phyloP scores from a whole-genome alignment of 78 protist genomes.

The Dictyostelium firmibasis region DNA sequence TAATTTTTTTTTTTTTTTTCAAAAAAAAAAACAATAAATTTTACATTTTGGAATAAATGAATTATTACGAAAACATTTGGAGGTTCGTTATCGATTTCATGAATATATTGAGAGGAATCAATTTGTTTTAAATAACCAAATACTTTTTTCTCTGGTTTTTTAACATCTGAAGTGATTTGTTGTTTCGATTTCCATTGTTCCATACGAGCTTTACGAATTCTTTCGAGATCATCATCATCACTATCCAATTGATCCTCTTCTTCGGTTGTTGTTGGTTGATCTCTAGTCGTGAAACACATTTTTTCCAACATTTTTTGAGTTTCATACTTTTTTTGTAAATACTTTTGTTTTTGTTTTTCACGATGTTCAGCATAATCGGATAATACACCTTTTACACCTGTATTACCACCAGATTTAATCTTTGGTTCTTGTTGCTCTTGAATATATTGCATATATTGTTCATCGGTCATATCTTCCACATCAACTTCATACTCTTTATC shows the following conservation, averaged over 20 bases:
- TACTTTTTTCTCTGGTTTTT: constrained; percentile 1
- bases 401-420: constrained; percentile 41
- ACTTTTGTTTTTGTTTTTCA: constrained; percentile 41
- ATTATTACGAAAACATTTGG: constrained; percentile 65
- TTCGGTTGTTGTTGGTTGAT: not conserved
- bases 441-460: not conserved
- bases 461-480: constrained; percentile 17
- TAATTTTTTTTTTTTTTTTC: no score
- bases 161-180: not conserved
- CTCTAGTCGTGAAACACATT: constrained; percentile 43
- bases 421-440: not conserved
- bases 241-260: constrained; percentile 24
- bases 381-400: constrained; percentile 74
- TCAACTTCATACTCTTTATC: not conserved
- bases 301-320: constrained; percentile 4
- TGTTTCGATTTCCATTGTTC: constrained; percentile 31
- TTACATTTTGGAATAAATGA: constrained; percentile 68
- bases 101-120: constrained; percentile 11
- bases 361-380: constrained; percentile 62
- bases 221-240: constrained; percentile 49
- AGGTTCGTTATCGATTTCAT: constrained; percentile 73
- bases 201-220: constrained; percentile 21
- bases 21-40: not conserved
- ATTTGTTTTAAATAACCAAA: constrained; percentile 70
- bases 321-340: not conserved